phyloP scores from a whole-genome alignment of 371 early-diverging fungal genomes.

The Coemansia sp. region DNA sequence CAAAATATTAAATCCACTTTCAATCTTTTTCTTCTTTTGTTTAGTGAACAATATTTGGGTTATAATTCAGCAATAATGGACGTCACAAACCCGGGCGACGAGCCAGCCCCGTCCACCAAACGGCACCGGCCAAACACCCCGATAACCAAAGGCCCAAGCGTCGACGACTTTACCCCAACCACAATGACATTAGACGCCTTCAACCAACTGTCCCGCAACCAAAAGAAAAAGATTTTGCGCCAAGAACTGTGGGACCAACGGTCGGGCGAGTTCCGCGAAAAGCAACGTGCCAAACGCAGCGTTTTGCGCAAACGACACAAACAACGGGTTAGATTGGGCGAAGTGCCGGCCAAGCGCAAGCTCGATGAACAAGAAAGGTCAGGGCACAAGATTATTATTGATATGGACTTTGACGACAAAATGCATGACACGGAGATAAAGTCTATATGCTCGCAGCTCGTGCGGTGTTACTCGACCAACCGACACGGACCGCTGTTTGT shows the following conservation, averaged over 20 bases:
- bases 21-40: neutral
- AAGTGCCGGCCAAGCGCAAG: conserved; percentile 30
- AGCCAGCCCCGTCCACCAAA: neutral
- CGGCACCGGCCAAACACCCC: conserved; percentile 3
- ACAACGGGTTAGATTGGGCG: conserved; percentile 17
- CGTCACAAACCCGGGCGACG: neutral
- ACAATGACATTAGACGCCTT: conserved; percentile 33
- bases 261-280: conserved; percentile 25
- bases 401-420: conserved; percentile 71
- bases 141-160: conserved; percentile 18
- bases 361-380: conserved; percentile 46
- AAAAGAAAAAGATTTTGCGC: conserved; percentile 52
- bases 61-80: neutral
- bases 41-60: neutral
- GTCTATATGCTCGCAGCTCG: conserved; percentile 66
- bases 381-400: conserved; percentile 63
- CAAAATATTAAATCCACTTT: neutral
- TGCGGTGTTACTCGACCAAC: conserved; percentile 70
- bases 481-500: conserved; percentile 54
- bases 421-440: conserved; percentile 75
- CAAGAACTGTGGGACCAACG: conserved; percentile 49
- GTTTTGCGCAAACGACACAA: conserved; percentile 32
- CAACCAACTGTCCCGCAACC: conserved; percentile 46
- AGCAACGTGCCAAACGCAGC: conserved; percentile 19
- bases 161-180: conserved; percentile 29